These are phyloP conservation scores for Baorangia bicolor DNA, from an alignment of 768 basidiomycete species.

Conservation along the genomic window DNA sequence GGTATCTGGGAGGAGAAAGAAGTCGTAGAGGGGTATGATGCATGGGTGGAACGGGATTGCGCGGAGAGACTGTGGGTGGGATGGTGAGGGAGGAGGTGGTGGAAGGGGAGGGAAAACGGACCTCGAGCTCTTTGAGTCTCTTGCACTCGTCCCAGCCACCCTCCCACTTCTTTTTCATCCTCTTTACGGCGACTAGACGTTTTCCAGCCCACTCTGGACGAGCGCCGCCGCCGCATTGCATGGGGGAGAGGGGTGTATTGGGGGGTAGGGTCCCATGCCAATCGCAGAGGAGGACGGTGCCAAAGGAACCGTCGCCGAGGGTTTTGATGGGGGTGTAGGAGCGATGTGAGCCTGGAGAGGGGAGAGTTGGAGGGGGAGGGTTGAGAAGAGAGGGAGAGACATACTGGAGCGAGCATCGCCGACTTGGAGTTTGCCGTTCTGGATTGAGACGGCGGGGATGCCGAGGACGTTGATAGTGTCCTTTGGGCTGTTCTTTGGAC, in stretches of 20 bases:
- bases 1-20: slow-evolving; percentile 93
- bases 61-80: slow-evolving; percentile 72
- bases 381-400: slow-evolving; percentile 33
- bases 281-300: slow-evolving; percentile 98
- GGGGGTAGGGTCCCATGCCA: slow-evolving; percentile 96
- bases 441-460: slow-evolving; percentile 74
- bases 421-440: slow-evolving; percentile 66
- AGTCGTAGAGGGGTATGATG: slow-evolving; percentile 98
- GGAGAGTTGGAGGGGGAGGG: slow-evolving; percentile 1
- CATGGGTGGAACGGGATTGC: slow-evolving; percentile 94
- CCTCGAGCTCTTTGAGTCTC: slow-evolving; percentile 93
- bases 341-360: slow-evolving; percentile 67
- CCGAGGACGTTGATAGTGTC: slow-evolving; percentile 68
- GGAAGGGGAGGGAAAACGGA: slow-evolving; percentile 38
- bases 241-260: slow-evolving; percentile 86
- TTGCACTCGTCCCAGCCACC: slow-evolving; percentile 98
- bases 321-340: slow-evolving; percentile 95
- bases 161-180: slow-evolving; percentile 98
- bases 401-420: slow-evolving; percentile 70
- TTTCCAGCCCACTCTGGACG: slow-evolving; percentile 94
- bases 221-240: slow-evolving; percentile 93
- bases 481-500: slow-evolving; percentile 37
- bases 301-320: slow-evolving; percentile 97
- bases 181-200: slow-evolving; percentile 92
- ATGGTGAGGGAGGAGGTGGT: slow-evolving; percentile 13